Percentiles rank a stretch among this genome's conserved stretches.
Evolutionary conservation across 352 stramenopile genomes (phyloP).

Genomic region (Phytophthora constricta): DNA sequence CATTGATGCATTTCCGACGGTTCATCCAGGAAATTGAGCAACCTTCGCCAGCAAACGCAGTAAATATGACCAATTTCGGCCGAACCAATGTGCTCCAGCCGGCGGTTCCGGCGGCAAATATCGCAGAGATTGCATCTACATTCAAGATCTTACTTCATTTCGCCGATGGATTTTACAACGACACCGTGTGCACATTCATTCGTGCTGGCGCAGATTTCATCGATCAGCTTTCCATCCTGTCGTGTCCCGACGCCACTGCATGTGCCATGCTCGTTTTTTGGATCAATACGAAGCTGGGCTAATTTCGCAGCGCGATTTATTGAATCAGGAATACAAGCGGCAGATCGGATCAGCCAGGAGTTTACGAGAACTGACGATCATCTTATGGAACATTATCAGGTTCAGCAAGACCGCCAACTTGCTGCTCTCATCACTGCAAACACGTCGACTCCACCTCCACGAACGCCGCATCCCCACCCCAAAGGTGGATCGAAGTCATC

Average conservation of each 20-base stretch:
- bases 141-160: conserved; percentile 1
- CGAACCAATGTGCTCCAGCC: conserved; percentile 11
- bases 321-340: not conserved
- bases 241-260: not conserved
- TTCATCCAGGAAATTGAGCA: not conserved
- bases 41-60: not conserved
- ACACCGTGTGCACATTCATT: conserved; percentile 4
- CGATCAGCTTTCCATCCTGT: not conserved
- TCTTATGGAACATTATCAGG: conserved; percentile 9
- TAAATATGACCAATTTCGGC: conserved; percentile 22
- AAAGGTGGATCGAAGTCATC: not conserved
- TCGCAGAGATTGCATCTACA: conserved; percentile 3
- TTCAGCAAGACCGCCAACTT: not conserved
- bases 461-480: not conserved
- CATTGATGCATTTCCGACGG: conserved; percentile 12
- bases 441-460: not conserved
- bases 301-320: conserved; percentile 20
- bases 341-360: not conserved
- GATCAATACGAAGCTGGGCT: conserved; percentile 15
- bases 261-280: conserved; percentile 18
- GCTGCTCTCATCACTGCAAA: not conserved
- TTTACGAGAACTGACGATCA: conserved; percentile 8
- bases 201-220: not conserved
- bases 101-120: not conserved
- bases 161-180: conserved; percentile 9